Evolutionary conservation across 1,284 basidiomycete genomes (phyloP).

Genomic region (Irpex sp.): DNA sequence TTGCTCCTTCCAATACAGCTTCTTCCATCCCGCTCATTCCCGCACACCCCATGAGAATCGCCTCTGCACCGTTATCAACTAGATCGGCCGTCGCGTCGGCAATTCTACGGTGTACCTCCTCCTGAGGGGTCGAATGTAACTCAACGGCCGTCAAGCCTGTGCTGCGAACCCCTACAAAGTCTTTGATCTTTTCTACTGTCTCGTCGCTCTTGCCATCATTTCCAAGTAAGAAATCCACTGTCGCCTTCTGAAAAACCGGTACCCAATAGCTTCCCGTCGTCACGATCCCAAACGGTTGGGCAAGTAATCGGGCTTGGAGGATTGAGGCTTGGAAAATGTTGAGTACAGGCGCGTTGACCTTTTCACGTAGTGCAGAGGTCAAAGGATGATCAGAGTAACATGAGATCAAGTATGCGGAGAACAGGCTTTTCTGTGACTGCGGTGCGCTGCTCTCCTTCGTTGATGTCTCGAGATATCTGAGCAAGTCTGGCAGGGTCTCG

Average conservation of each 20-base stretch:
- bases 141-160: conserved; percentile 41
- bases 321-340: conserved; percentile 48
- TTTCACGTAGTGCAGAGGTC: conserved; percentile 33
- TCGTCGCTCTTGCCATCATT: conserved; percentile 27
- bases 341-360: conserved; percentile 29
- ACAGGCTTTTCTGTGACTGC: conserved; percentile 10
- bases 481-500: background rate
- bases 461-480: background rate
- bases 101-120: conserved; percentile 34
- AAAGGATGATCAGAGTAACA: conserved; percentile 51
- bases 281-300: conserved; percentile 42
- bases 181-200: conserved; percentile 4
- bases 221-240: conserved; percentile 7
- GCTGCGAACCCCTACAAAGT: conserved; percentile 39
- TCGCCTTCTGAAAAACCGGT: conserved; percentile 25
- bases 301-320: conserved; percentile 28
- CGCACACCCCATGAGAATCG: conserved; percentile 45
- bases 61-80: conserved; percentile 25
- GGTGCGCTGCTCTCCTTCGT: background rate
- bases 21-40: conserved; percentile 46
- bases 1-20: conserved; percentile 33
- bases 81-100: conserved; percentile 28
- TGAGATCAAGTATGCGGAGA: conserved; percentile 41
- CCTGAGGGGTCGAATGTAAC: conserved; percentile 33
- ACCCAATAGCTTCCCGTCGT: conserved; percentile 46